Evolutionary conservation across 2,329 filamentous ascomycete species (phyloP).

Genomic region (Exophiala viscosa): DNA sequence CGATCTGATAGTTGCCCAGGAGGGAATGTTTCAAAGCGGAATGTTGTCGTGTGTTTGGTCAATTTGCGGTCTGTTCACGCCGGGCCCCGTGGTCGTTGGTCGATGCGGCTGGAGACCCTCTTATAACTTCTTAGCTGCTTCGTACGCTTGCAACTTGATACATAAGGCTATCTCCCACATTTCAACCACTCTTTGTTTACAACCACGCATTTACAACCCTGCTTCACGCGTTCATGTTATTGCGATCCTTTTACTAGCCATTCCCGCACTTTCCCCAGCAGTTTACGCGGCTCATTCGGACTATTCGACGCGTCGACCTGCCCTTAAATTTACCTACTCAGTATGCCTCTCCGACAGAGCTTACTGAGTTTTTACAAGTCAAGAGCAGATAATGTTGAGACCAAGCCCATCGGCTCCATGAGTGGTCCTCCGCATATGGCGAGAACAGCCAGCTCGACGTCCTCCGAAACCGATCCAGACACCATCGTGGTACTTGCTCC

Average conservation of each 20-base stretch:
- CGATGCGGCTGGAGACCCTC: no score
- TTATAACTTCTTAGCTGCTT: no score
- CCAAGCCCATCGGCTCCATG: not conserved
- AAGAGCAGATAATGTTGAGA: not conserved
- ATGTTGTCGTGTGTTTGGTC: conserved; percentile 12
- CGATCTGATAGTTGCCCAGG: conserved; percentile 1
- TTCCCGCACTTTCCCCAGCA: not conserved
- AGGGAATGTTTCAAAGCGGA: conserved; percentile 4
- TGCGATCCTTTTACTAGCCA: not conserved
- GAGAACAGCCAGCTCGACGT: conserved; percentile 30
- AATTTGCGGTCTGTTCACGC: conserved; percentile 1
- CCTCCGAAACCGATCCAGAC: conserved; percentile 19
- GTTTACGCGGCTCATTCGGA: not conserved
- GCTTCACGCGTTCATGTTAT: no score
- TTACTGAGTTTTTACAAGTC: conserved; percentile 25
- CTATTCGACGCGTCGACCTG: conserved; percentile 14
- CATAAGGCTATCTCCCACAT: no score
- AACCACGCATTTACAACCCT: no score
- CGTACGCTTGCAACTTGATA: no score
- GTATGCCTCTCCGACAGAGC: conserved; percentile 28
- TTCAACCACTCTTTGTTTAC: no score
- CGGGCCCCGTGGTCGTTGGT: not conserved
- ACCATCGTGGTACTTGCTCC: conserved; percentile 19
- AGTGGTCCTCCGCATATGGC: conserved; percentile 6
- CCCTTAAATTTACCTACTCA: not conserved